Base-by-base conservation (phyloP, 2,329 filamentous ascomycete genomes). In the Lecanicillium sp. region DNA sequence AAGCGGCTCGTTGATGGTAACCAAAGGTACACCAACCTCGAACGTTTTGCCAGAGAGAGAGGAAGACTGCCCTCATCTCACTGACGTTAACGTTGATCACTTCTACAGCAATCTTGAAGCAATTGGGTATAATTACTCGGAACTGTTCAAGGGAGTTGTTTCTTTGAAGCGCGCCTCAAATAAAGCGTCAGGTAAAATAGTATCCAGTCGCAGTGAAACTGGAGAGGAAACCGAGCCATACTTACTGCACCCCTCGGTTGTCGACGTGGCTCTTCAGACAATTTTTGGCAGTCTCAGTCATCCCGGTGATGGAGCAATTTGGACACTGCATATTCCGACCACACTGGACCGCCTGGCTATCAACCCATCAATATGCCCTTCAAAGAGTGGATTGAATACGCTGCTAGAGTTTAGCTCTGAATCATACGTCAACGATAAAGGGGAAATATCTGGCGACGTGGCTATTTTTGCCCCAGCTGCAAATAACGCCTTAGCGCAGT, bases 241-340 rank as follows among this genome's bases (percentile, higher is more conserved):
- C 9, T 38, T 58, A 4, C 45, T 64, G 0, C 61, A 63, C 32
- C 61, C 62, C 0, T 54, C 46, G 1, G 43, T 51, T 3, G 45
- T 66, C 0, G 62, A 65, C 30, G 48, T 49, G 1, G 54, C 56
- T 2, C 54, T 66, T 40, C 63, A 66, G 41, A 43, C 54, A 5
- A 41, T 54, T 9, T 48, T 64, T 5, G 45, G 53, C 2, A 58
- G 60, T 1, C 54, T 50, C 33, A 50, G 51, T 5, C 55, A 46
- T 16, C 62, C 62, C 0, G 53, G 51, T 1, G 56, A 61, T 29
- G 57, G 52, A 4, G 47, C 46, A 4, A 48, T 65, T 4, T 56
- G 53, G 49, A 43, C 52, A 2, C 44, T 57, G 3, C 52, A 58
- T 33, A 42, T 64, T 3, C 58, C 59, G 3, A 51, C 48, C 0